phyloP scores from a whole-genome alignment of 2,329 filamentous ascomycete genomes.

The Venturia carpophila region DNA sequence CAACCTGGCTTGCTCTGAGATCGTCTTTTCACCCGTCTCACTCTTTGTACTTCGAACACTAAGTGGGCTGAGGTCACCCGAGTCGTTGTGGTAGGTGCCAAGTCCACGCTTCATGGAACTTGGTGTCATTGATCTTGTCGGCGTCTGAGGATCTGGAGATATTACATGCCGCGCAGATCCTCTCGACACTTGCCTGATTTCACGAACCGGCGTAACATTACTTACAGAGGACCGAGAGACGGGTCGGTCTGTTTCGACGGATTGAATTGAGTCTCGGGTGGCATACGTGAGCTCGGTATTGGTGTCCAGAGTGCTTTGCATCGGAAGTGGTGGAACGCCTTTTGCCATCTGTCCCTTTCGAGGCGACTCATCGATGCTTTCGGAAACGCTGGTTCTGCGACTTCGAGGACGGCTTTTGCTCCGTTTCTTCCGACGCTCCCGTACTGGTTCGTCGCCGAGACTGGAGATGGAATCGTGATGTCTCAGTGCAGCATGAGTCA shows the following conservation, averaged over 20 bases:
- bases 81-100: conserved; percentile 58
- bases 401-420: conserved; percentile 45
- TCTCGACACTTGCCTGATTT: conserved; percentile 54
- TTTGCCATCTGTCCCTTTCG: conserved; percentile 53
- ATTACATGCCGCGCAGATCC: conserved; percentile 45
- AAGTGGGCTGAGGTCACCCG: conserved; percentile 42
- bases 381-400: conserved; percentile 44
- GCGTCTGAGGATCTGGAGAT: conserved; percentile 54
- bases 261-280: conserved; percentile 79
- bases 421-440: conserved; percentile 35
- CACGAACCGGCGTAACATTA: conserved; percentile 39
- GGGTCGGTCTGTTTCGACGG: conserved; percentile 68
- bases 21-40: conserved; percentile 37
- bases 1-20: conserved; percentile 33
- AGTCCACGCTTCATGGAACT: conserved; percentile 50
- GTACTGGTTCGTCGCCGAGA: conserved; percentile 32
- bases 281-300: conserved; percentile 46
- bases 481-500: conserved; percentile 53
- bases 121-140: conserved; percentile 48
- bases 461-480: conserved; percentile 58
- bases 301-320: conserved; percentile 78
- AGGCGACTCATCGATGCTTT: conserved; percentile 44
- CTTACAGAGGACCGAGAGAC: conserved; percentile 57
- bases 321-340: conserved; percentile 72
- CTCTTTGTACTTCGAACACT: conserved; percentile 25